Conservation (phyloP, 129 eudicot species). For the Tanacetum coccineum region DNA sequence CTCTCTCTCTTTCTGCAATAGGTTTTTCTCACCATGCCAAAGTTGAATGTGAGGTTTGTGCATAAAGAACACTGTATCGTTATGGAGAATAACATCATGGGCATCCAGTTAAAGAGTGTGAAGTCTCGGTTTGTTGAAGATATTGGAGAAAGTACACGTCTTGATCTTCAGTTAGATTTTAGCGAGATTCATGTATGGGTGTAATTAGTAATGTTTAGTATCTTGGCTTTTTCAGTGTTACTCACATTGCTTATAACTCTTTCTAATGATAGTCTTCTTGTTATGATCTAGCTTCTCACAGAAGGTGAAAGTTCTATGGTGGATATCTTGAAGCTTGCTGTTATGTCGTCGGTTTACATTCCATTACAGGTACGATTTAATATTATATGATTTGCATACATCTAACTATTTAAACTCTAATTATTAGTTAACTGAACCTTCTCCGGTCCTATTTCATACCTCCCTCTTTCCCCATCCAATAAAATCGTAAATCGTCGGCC, state of each 20-base stretch:
- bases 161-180: slow-evolving; percentile 86
- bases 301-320: slow-evolving; percentile 68
- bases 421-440: neutral
- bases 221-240: slow-evolving; percentile 4
- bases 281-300: slow-evolving; percentile 64
- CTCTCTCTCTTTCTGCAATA: slow-evolving; percentile 34
- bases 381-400: slow-evolving; percentile 13
- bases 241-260: slow-evolving; percentile 4
- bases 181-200: slow-evolving; percentile 91
- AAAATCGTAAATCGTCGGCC: too few relatives aligned
- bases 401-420: too few relatives aligned
- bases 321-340: slow-evolving; percentile 84
- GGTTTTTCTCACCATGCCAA: slow-evolving; percentile 71
- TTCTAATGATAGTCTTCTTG: slow-evolving; percentile 26
- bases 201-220: slow-evolving; percentile 9
- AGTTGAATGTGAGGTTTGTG: slow-evolving; percentile 66
- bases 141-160: slow-evolving; percentile 85
- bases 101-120: slow-evolving; percentile 71
- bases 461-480: too few relatives aligned
- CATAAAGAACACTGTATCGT: slow-evolving; percentile 62
- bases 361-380: slow-evolving; percentile 70
- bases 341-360: slow-evolving; percentile 70
- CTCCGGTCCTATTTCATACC: too few relatives aligned
- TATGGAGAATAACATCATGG: slow-evolving; percentile 84
- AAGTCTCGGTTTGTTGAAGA: slow-evolving; percentile 82